Base-by-base conservation (phyloP, 169 alveolate genomes). In the Plasmodium cynomolgi region DNA sequence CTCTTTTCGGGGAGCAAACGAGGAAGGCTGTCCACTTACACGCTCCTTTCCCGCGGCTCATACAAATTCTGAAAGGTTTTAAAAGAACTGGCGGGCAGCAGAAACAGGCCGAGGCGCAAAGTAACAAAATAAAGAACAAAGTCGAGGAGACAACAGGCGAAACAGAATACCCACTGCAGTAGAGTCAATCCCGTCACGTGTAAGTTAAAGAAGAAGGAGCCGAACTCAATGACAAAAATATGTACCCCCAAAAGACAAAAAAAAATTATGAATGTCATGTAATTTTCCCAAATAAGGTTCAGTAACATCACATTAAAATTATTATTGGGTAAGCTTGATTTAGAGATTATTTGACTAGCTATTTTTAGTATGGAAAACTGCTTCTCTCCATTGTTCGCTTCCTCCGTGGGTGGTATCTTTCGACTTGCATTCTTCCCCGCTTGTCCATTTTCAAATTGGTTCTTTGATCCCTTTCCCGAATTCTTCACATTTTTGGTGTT, bases 161-260 rank as follows among this genome's bases (percentile, higher is more conserved):
- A 80, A 37, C 90, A 90, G 1, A 90, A 15, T 17, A 62, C 56
- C 94, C 94, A 90, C 29, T 90, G 94, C 47, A 58, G 0, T 26
- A 58, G 29, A 26, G 94, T 90, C 74, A 90, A 68, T 33, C 94
- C 94, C 20, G 47, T 44, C 73, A 90, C 85, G 20, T 90, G 94
- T 37, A 79, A 90, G 37, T 80, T 80, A 68, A 90, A 90, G 34
- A 90, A 41, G 26, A 90, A 41, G 1, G 94, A 90, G 20, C 94
- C 94, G 73, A 26, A 80, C 50, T 90, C 68, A 58, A 90, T 80
- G 15, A 71, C 72, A 41, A 20, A 26, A 90, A 90, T 90, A 37
- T 90, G 94, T 41, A 80, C 15, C 37, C 71, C 13, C 54, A 90
- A n/a, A 15, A 90, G 26, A 29, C 58, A 1, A 13, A 90, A 4